Conservation (phyloP, 768 basidiomycete genomes). For the Rhodotorula graminis region DNA sequence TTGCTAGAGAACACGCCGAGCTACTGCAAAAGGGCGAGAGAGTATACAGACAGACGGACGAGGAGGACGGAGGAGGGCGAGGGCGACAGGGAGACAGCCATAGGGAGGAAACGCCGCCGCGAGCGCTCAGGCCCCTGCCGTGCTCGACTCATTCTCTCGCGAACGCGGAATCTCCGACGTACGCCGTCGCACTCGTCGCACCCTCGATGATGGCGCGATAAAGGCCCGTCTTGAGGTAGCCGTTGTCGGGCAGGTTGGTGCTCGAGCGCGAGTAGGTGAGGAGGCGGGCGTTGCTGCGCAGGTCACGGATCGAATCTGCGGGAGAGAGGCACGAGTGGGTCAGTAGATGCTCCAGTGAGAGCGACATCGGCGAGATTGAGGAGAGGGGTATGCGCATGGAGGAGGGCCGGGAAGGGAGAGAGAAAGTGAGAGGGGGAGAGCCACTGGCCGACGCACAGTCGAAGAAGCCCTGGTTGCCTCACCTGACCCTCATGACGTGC, state of each 20-base stretch:
- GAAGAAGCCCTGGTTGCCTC: not conserved
- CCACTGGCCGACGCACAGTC: not conserved
- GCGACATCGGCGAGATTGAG: too few species aligned
- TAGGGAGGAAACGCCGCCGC: too few species aligned
- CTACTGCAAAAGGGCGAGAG: too few species aligned
- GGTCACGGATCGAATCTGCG: not conserved
- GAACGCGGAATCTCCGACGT: slow-evolving; percentile 4
- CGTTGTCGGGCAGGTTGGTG: not conserved
- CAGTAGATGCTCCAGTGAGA: too few species aligned
- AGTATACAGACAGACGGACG: too few species aligned
- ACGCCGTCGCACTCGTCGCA: slow-evolving; percentile 6
- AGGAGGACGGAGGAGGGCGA: too few species aligned
- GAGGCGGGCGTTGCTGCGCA: not conserved
- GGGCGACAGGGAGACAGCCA: too few species aligned
- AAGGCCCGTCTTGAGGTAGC: slow-evolving; percentile 4
- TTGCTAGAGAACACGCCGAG: too few species aligned
- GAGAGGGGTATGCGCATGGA: too few species aligned
- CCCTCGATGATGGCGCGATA: slow-evolving; percentile 13
- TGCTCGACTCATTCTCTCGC: not conserved
- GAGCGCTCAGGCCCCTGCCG: too few species aligned
- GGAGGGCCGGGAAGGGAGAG: too few species aligned
- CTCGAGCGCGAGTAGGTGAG: not conserved
- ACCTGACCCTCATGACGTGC: not conserved
- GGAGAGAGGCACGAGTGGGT: too few species aligned
- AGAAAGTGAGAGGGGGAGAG: not conserved